Conservation (phyloP, 768 basidiomycete species). For the Melanogaster broomeanus region DNA sequence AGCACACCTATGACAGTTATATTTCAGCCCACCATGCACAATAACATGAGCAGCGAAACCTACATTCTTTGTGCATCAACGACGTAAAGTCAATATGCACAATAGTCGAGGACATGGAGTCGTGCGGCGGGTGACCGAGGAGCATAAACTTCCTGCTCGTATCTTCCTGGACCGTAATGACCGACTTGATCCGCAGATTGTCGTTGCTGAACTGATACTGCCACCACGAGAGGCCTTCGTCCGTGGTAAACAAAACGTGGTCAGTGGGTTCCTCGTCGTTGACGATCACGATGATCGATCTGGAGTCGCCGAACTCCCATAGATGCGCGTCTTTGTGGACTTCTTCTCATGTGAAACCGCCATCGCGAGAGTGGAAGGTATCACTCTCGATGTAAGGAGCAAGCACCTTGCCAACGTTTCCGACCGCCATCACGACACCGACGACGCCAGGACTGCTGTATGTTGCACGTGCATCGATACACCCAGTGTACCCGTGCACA, state of each 20-base stretch:
- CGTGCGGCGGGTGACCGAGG: conserved; percentile 61
- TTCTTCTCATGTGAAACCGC: conserved; percentile 97
- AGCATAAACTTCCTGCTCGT: conserved; percentile 91
- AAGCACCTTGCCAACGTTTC: conserved; percentile 88
- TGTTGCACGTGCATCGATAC: conserved; percentile 86
- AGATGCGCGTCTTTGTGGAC: conserved; percentile 97
- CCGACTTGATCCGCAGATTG: conserved; percentile 68
- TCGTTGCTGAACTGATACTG: conserved; percentile 82
- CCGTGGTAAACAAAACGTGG: conserved; percentile 83
- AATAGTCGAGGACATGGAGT: conserved; percentile 47
- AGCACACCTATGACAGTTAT: conserved; percentile 60
- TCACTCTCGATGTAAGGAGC: conserved; percentile 84
- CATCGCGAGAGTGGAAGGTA: conserved; percentile 95
- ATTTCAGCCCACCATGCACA: conserved; percentile 1
- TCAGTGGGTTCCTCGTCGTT: conserved; percentile 96
- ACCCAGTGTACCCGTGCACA: conserved; percentile 95
- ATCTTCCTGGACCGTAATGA: conserved; percentile 88
- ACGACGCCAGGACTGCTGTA: conserved; percentile 92
- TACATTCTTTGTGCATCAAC: conserved; percentile 76
- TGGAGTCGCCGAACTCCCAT: conserved; percentile 98
- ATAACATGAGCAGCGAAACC: conserved; percentile 29
- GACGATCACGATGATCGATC: conserved; percentile 88
- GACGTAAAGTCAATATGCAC: conserved; percentile 89
- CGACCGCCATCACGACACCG: conserved; percentile 94
- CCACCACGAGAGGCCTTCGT: conserved; percentile 87